Conservation (phyloP, 257 asterid species). For the Gentiana dahurica region DNA sequence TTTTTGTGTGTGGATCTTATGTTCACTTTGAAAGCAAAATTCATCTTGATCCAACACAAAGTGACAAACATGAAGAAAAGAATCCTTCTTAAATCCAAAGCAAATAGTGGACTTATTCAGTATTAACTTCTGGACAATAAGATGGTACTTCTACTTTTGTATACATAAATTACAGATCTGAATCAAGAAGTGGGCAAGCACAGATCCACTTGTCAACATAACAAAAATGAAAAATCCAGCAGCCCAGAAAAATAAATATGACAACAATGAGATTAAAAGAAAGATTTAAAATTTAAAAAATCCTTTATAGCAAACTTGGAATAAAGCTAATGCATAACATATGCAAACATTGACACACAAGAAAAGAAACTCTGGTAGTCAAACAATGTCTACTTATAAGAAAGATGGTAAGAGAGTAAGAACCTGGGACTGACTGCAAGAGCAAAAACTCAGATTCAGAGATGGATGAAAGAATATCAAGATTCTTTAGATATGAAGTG, state of each 20-base stretch:
- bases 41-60: background rate
- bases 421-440: slow-evolving; percentile 22
- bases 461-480: slow-evolving; percentile 4
- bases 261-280: background rate
- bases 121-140: slow-evolving; percentile 10
- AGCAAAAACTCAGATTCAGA: slow-evolving; percentile 11
- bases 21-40: too few relatives aligned
- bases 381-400: background rate
- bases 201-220: slow-evolving; percentile 11
- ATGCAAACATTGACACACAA: background rate
- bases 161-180: slow-evolving; percentile 20
- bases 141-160: too few relatives aligned
- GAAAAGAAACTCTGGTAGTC: slow-evolving; percentile 5
- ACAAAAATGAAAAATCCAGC: slow-evolving; percentile 2
- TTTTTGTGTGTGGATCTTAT: too few relatives aligned
- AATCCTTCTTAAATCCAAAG: too few relatives aligned
- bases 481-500: slow-evolving; percentile 14
- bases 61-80: background rate
- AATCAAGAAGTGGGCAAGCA: slow-evolving; percentile 3
- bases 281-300: slow-evolving; percentile 7
- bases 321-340: background rate
- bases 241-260: slow-evolving; percentile 3
- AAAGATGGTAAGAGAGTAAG: slow-evolving; percentile 6
- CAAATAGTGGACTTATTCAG: background rate
- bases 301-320: background rate